A percentile compares a stretch with the other conserved stretches of the same genome.
These are phyloP conservation scores for Trifolium pratense DNA, from an alignment of 306 rosid genomes.

Conservation along the genomic window DNA sequence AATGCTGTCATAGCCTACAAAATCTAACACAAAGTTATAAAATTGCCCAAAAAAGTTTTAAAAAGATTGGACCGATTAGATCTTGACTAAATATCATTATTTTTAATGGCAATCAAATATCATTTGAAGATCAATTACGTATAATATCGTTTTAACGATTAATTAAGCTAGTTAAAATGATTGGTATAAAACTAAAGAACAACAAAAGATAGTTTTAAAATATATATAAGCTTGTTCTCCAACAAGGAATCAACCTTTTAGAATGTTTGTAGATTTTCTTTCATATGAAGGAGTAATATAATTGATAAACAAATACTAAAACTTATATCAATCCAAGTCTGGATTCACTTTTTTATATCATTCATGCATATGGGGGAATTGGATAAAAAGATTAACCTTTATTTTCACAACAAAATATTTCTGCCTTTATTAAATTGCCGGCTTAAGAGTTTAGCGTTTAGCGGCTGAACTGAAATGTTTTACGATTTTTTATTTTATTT, in stretches of 20 bases:
- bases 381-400: too few species aligned
- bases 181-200: slow-evolving; percentile 1
- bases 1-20: background rate
- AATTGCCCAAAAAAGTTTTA: background rate
- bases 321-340: background rate
- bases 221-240: background rate
- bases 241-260: slow-evolving; percentile 25
- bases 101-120: background rate
- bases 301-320: slow-evolving; percentile 23
- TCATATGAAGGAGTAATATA: slow-evolving; percentile 13
- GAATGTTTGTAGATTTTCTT: slow-evolving; percentile 27
- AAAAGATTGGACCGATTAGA: slow-evolving; percentile 6
- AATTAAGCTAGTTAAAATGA: slow-evolving; percentile 15
- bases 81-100: background rate
- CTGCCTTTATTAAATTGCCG: too few species aligned
- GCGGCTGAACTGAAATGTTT: too few species aligned
- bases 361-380: too few species aligned
- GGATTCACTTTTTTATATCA: background rate
- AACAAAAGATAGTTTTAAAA: slow-evolving; percentile 20
- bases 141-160: background rate
- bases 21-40: slow-evolving; percentile 2
- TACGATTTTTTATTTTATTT: too few species aligned
- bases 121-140: slow-evolving; percentile 6
- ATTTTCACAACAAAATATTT: too few species aligned
- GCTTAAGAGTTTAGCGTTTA: too few species aligned